Base-by-base conservation (phyloP, 1,139 yeast species). In the Pichia sp. region DNA sequence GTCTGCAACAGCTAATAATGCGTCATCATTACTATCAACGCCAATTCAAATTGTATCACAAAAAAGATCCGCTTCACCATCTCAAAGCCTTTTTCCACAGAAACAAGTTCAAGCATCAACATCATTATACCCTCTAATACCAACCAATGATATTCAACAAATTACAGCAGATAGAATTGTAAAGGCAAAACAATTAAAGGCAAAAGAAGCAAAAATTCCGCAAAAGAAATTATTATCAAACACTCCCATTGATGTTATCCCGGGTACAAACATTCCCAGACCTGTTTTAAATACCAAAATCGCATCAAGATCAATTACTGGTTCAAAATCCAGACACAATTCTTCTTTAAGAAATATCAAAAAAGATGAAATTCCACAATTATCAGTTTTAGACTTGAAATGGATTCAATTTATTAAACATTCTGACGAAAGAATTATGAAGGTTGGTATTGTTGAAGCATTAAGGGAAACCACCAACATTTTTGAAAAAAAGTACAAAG, bases 381-480 rank as follows among this genome's bases (percentile, higher is more conserved):
- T 80, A 64, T 73, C 83, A 0, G 72, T 80, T 19, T 64, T 83
- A 3, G 96, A 89, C 61, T 70, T 79, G 28, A 85, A 87, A 33
- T 89, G 93, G 89, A 74, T 79, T 14, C 70, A 73, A 45, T 79
- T 76, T 58, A 71, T 90, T 55, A 71, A 70, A 16, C 81, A 80
- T 60, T 72, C 78, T 2, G 84, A 85, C 49, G 98, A 91, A 67
- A 74, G 95, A 52, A 76, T 90, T 1, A 60, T 89, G 49, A 80
- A 80, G 57, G 76, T 80, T 22, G 96, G 95, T 0, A 71, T 72
- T 41, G 64, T 67, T 8, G 58, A 58, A 28, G 68, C 80, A 6
- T 62, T 65, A 18, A 70, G 74, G 42, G 64, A 59, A 19, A 53
- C 70, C 0, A 79, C 82, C 0, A 84, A 77, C 3, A 45, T 56